Percentiles rank a stretch among this genome's conserved stretches.
Evolutionary conservation across 495 filamentous ascomycete genomes (phyloP).

Genomic region (Aspergillus conjunctus): DNA sequence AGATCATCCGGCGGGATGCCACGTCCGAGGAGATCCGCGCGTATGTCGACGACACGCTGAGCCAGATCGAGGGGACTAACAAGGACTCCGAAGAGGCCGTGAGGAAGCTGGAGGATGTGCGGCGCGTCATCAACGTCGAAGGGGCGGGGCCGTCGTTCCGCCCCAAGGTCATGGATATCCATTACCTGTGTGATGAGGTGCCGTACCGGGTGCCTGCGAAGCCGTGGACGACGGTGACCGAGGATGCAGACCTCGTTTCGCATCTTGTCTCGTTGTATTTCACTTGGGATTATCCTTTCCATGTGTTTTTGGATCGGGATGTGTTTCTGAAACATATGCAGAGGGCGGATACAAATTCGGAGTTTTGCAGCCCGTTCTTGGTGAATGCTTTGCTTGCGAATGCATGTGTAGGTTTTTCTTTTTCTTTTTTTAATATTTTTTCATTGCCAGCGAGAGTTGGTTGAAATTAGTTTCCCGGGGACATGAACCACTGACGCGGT

Average conservation of each 20-base stretch:
- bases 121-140: constrained; percentile 36
- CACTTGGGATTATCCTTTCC: constrained; percentile 57
- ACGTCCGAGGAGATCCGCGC: constrained; percentile 40
- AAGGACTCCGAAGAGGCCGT: constrained; percentile 23
- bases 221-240: constrained; percentile 56
- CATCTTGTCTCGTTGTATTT: constrained; percentile 57
- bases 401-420: constrained; percentile 43
- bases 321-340: constrained; percentile 54
- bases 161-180: constrained; percentile 51
- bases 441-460: not conserved
- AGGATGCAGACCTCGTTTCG: constrained; percentile 54
- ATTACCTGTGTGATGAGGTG: constrained; percentile 46
- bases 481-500: not conserved
- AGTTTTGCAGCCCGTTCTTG: constrained; percentile 55
- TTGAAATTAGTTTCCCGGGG: not conserved
- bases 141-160: constrained; percentile 39
- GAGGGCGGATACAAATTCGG: constrained; percentile 28
- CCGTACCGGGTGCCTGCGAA: constrained; percentile 45
- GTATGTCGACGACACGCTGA: constrained; percentile 39
- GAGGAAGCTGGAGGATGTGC: constrained; percentile 36
- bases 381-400: constrained; percentile 57
- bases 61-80: constrained; percentile 21
- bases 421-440: not conserved
- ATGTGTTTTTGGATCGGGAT: constrained; percentile 48
- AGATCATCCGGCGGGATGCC: constrained; percentile 42